Percentiles rank a stretch among this genome's conserved stretches.
Conservation (phyloP, 768 basidiomycete species). For the Porphyrellus cyaneotinctus region DNA sequence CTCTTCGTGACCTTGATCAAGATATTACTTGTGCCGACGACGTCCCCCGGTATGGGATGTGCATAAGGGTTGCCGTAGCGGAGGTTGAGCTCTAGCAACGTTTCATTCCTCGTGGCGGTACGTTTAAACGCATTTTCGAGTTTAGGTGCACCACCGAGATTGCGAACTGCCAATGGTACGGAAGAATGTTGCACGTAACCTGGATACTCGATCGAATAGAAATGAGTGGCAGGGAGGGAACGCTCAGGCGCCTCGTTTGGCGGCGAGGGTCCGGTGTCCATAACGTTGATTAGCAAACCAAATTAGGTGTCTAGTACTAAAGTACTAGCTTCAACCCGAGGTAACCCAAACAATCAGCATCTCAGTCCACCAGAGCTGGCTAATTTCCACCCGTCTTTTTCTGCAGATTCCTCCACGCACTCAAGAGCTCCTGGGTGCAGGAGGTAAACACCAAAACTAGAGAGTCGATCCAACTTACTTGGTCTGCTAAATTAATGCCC, state of each 20-base stretch:
- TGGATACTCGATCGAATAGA: slow-evolving; percentile 87
- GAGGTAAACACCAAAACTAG: background rate
- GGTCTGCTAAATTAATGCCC: slow-evolving; percentile 54
- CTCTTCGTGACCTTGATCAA: slow-evolving; percentile 79
- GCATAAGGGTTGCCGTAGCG: slow-evolving; percentile 71
- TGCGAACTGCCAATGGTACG: slow-evolving; percentile 56
- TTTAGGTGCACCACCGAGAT: slow-evolving; percentile 63
- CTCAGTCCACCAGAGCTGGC: too few species aligned
- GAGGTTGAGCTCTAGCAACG: slow-evolving; percentile 72
- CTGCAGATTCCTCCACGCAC: slow-evolving; percentile 34
- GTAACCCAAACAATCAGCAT: background rate
- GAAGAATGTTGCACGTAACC: slow-evolving; percentile 71
- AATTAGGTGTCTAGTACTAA: background rate
- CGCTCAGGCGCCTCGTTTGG: slow-evolving; percentile 34
- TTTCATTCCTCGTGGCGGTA: slow-evolving; percentile 54
- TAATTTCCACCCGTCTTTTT: slow-evolving; percentile 25
- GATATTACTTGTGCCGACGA: slow-evolving; percentile 74
- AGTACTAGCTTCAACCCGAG: background rate
- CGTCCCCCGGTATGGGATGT: slow-evolving; percentile 81
- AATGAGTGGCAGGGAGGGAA: slow-evolving; percentile 53
- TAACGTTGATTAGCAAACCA: slow-evolving; percentile 11
- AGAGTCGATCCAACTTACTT: slow-evolving; percentile 36
- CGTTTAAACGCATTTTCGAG: slow-evolving; percentile 78
- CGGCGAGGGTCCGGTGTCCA: slow-evolving; percentile 12
- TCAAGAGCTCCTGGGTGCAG: slow-evolving; percentile 42